Evolutionary conservation across 768 basidiomycete species (phyloP).

Genomic region (Lactifluus echinatus): DNA sequence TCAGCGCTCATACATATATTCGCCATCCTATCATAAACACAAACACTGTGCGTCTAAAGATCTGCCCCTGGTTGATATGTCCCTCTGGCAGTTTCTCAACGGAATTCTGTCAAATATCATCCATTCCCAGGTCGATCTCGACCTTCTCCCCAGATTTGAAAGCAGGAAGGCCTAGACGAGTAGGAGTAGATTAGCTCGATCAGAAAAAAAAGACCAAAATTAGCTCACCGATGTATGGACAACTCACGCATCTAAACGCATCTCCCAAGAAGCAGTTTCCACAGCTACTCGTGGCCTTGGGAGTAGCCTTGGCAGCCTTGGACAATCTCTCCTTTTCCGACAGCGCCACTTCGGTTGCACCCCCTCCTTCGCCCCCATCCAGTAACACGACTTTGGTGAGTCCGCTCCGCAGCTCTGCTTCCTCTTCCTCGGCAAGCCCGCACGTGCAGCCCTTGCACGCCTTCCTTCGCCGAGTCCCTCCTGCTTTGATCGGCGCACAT

Average conservation of each 20-base stretch:
- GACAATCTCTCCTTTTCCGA: slow-evolving; percentile 58
- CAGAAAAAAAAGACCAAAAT: background rate
- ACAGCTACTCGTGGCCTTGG: slow-evolving; percentile 92
- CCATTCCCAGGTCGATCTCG: slow-evolving; percentile 80
- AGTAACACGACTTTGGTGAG: slow-evolving; percentile 57
- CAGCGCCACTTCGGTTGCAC: slow-evolving; percentile 47
- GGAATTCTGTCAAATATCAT: slow-evolving; percentile 60
- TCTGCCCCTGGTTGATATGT: background rate
- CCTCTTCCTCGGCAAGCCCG: slow-evolving; percentile 90
- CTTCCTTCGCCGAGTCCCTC: slow-evolving; percentile 63
- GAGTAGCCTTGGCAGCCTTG: slow-evolving; percentile 58
- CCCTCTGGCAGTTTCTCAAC: background rate
- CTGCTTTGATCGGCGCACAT: slow-evolving; percentile 53
- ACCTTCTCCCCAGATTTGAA: slow-evolving; percentile 99
- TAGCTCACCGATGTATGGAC: slow-evolving; percentile 87
- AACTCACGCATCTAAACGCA: slow-evolving; percentile 93
- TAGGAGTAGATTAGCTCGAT: slow-evolving; percentile 2
- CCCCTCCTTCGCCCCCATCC: slow-evolving; percentile 53
- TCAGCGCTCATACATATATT: too few relatives aligned
- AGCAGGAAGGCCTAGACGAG: slow-evolving; percentile 79
- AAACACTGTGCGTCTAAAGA: too few relatives aligned
- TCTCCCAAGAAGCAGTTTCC: slow-evolving; percentile 97
- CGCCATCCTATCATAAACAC: background rate
- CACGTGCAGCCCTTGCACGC: slow-evolving; percentile 97
- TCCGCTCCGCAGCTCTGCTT: slow-evolving; percentile 52